Evolutionary conservation across 2,329 filamentous ascomycete species (phyloP).

Genomic region (Penicillium sp.): DNA sequence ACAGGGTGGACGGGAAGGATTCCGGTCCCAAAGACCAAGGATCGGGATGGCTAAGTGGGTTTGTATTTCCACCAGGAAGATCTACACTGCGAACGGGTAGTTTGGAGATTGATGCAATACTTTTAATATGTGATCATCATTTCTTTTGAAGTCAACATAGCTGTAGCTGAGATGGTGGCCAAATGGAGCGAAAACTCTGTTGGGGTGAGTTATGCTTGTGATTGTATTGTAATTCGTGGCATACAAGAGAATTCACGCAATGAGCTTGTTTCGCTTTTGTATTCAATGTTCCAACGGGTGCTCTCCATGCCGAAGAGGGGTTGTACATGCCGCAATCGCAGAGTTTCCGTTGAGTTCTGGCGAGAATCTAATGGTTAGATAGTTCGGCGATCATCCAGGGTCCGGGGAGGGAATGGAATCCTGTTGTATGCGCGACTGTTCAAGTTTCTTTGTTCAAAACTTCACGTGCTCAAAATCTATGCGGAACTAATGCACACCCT

Average conservation of each 20-base stretch:
- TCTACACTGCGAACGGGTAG: slow-evolving; percentile 8
- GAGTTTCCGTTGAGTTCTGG: not conserved
- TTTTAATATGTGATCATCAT: slow-evolving; percentile 8
- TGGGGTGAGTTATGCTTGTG: not conserved
- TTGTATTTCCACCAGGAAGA: slow-evolving; percentile 5
- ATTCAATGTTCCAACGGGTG: slow-evolving; percentile 5
- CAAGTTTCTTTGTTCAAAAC: not conserved
- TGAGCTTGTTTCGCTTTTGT: not conserved
- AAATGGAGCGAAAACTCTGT: not conserved
- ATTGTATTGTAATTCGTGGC: not conserved
- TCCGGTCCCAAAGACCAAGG: slow-evolving; percentile 17
- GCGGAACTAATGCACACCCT: slow-evolving; percentile 6
- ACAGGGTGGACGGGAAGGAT: slow-evolving; percentile 8
- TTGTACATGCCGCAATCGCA: not conserved
- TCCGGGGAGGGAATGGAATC: not conserved
- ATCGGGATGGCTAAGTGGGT: slow-evolving; percentile 14
- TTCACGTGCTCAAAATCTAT: slow-evolving; percentile 9
- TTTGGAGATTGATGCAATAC: slow-evolving; percentile 5
- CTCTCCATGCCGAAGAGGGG: slow-evolving; percentile 1
- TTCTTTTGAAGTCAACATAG: not conserved
- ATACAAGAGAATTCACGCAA: no score
- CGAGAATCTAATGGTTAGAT: not conserved
- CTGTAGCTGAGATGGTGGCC: not conserved
- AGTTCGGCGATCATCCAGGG: not conserved
- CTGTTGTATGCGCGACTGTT: not conserved